A percentile compares a stretch with the other conserved stretches of the same genome.
These are phyloP conservation scores for Cercospora citrullina DNA, from an alignment of 2,329 filamentous ascomycete species.

Conservation along the genomic window DNA sequence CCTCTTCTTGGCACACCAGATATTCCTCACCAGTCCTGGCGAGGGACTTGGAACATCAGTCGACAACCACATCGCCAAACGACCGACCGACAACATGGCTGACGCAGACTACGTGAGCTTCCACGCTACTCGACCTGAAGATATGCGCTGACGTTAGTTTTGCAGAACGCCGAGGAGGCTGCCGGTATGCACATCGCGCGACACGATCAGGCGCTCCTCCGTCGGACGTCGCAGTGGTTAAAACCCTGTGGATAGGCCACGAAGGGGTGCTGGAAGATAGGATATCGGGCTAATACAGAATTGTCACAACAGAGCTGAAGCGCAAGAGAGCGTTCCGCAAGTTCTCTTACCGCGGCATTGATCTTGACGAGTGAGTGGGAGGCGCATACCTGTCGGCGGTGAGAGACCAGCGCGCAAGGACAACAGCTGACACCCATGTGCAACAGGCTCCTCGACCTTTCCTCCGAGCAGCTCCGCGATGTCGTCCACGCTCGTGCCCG, in stretches of 20 bases:
- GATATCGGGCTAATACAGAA: conserved; percentile 39
- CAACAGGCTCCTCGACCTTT: conserved; percentile 91
- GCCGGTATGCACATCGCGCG: conserved; percentile 59
- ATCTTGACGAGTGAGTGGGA: conserved; percentile 91
- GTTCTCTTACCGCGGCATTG: conserved; percentile 99
- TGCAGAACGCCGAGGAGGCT: conserved; percentile 92
- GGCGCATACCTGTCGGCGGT: neutral
- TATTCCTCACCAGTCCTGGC: neutral
- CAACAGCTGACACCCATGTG: conserved; percentile 17
- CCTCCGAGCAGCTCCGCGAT: conserved; percentile 97
- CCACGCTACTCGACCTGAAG: conserved; percentile 25
- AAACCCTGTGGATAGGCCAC: conserved; percentile 47
- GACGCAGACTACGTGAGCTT: conserved; percentile 82
- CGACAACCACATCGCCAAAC: conserved; percentile 35
- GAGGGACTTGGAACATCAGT: conserved; percentile 8
- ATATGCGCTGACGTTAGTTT: conserved; percentile 22
- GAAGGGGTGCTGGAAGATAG: conserved; percentile 44
- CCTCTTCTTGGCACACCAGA: conserved; percentile 5
- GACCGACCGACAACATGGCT: conserved; percentile 67
- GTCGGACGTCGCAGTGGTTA: conserved; percentile 32
- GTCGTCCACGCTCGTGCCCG: conserved; percentile 98
- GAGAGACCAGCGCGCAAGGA: conserved; percentile 9
- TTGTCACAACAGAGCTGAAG: conserved; percentile 75
- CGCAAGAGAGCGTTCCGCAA: conserved; percentile 99
- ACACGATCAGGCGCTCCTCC: conserved; percentile 31